Base-by-base conservation (phyloP, 2,329 filamentous ascomycete genomes). In the Truncatella angustata region DNA sequence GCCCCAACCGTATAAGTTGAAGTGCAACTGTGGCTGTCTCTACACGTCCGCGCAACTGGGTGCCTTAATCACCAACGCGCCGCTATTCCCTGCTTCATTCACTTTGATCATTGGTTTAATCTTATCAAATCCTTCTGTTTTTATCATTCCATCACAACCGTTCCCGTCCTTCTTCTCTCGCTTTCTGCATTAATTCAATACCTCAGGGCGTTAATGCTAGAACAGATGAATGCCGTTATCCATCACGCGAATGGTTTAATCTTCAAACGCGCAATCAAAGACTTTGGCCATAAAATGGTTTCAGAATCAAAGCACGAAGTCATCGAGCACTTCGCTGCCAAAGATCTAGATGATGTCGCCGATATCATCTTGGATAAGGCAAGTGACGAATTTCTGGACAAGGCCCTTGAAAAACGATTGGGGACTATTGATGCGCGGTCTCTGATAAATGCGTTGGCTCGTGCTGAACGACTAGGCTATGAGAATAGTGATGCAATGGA, bases 381-480 rank as follows among this genome's bases (percentile, higher is more conserved):
- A 12, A 79, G 78, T 56, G 65, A 76, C 28, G 52, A 56, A 1
- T 81, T 84, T 50, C 70, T 84, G 2, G 80, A 83, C 59, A 73
- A 69, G 50, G 78, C 74, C 3, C 60, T 84, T n/a, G 74, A 76
- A 16, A 69, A 65, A 50, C 76, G 81, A 0, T 68, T 84, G 3
- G 70, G 72, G 42, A 80, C 77, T 2, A 83, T 84, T 48, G 73
- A 74, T 9, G 79, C 79, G 1, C 73, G 78, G 23, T 72, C 75
- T 12, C 71, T 84, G 3, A 76, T 84, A 49, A 82, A 83, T 52
- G 77, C 79, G 12, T 70, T 84, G 18, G 80, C 80, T 2, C 70
- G 75, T 32, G 79, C 80, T 1, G 78, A 82, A 58, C 77, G 81
- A 2, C 72, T 84, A 0, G 81, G 81, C 2, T 84, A 84, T 51